phyloP scores from a whole-genome alignment of 345 rosid species.

The Psidium guajava region DNA sequence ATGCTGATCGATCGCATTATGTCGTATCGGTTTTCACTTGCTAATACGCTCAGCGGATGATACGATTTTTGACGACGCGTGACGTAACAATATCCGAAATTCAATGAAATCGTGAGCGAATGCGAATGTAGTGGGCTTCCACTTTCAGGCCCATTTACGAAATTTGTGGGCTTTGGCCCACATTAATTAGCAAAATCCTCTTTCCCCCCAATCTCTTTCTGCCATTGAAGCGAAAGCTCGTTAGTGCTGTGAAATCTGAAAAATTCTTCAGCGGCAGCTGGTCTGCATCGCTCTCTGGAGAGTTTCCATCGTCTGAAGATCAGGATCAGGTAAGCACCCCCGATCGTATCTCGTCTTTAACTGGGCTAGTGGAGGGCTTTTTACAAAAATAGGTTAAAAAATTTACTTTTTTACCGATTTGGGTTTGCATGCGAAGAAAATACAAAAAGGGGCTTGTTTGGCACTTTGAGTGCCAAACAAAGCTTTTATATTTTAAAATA shows the following conservation, averaged over 20 bases:
- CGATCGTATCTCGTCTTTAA: background rate
- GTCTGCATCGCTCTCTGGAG: background rate
- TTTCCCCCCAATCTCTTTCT: background rate
- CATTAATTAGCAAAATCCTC: background rate
- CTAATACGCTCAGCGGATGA: background rate
- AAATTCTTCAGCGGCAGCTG: background rate
- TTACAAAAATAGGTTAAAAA: too few species aligned
- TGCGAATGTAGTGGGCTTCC: background rate
- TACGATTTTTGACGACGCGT: background rate
- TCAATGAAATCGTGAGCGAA: background rate
- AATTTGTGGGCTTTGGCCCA: background rate
- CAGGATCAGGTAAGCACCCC: background rate
- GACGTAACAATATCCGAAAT: background rate
- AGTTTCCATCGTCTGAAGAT: background rate
- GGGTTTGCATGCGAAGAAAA: too few species aligned
- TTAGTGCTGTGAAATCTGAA: background rate
- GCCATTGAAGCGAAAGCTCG: background rate
- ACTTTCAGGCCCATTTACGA: background rate
- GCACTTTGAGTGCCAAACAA: too few species aligned
- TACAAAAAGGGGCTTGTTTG: too few species aligned
- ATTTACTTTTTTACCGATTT: too few species aligned
- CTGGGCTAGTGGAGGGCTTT: background rate
- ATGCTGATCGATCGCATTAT: background rate
- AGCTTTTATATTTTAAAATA: too few species aligned
- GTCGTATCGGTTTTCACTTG: background rate